Evolutionary conservation across 352 stramenopile genomes (phyloP), one percentile per base, ranked within the genome.

Genomic region (Globisporangium irregulare): DNA sequence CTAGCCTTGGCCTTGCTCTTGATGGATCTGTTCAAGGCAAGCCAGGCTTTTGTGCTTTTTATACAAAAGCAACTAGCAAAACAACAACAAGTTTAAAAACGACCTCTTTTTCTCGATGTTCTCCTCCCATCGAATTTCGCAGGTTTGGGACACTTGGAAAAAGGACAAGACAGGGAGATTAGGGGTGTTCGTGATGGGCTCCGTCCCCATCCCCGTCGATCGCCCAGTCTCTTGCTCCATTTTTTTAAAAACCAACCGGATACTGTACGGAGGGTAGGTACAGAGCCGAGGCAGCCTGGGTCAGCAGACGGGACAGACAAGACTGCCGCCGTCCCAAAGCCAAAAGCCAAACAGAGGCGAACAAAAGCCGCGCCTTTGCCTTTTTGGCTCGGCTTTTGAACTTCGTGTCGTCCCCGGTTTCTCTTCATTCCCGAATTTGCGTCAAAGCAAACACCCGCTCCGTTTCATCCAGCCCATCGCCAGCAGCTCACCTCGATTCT

Each of bases 341-440:
- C 29, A 32, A 32, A 32, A 32, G 29, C 29, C 29, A 32, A 32
- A n/a, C 18, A 51, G 32, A 38, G 32, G 32, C 32, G 32, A 38
- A 10, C 32, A 24, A 22, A 32, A 32, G 29, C 29, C 29, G 8
- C 29, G 41, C 41, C 41, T 50, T 50, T 29, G 50, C n/a, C 15
- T 25, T 38, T 32, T 38, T 61, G 18, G 20, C 32, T 61, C 32
- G 54, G 32, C 55, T 59, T 59, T 59, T 59, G 22, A 59, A 43
- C 56, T 48, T 29, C 6, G 7, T 2, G 59, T 20, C 43, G 43
- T 51, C 43, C 43, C 18, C 18, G 1, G 18, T 22, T 51, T 51
- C 36, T n/a, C 55, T 5, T 78, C 77, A 84, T 69, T 84, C 76
- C 68, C 70, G 61, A 63, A 78, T 84, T 82, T 84, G 73, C 74